Conservation (phyloP, 345 rosid genomes). For the Acer negundo region DNA sequence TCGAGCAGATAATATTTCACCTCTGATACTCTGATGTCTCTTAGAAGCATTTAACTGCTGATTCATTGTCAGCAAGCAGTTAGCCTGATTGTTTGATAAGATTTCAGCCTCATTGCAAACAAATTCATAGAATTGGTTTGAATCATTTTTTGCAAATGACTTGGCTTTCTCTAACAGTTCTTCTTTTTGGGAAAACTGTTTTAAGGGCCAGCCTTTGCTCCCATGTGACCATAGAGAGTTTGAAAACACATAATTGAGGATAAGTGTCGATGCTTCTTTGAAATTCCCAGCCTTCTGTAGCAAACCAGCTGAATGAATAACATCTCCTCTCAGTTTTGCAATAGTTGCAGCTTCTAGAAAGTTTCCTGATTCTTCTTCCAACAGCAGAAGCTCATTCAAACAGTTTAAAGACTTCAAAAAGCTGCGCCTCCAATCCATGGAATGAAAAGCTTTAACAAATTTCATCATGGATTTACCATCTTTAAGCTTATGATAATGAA, state of each 20-base stretch:
- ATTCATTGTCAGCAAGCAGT: constrained; percentile 27
- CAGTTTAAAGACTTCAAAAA: constrained; percentile 31
- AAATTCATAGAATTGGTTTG: constrained; percentile 30
- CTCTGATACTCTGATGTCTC: constrained; percentile 28
- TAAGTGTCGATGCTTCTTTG: constrained; percentile 33
- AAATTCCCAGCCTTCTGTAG: constrained; percentile 31
- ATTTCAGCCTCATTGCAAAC: constrained; percentile 35
- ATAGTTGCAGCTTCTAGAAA: constrained; percentile 34
- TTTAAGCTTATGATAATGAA: constrained; percentile 23
- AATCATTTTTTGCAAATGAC: constrained; percentile 27
- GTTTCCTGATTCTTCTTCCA: constrained; percentile 37
- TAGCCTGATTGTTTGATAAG: constrained; percentile 17
- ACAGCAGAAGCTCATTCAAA: constrained; percentile 34
- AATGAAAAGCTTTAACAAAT: too few relatives aligned
- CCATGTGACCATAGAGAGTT: constrained; percentile 46
- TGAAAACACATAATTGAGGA: constrained; percentile 36
- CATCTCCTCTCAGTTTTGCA: constrained; percentile 37
- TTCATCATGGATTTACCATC: constrained; percentile 24
- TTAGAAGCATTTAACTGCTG: constrained; percentile 31
- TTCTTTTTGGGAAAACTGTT: constrained; percentile 33
- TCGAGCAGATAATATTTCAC: constrained; percentile 41
- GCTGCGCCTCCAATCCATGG: neutral
- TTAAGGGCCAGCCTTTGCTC: constrained; percentile 50
- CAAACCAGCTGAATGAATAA: constrained; percentile 33
- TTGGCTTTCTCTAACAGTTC: constrained; percentile 40